Percentiles rank a stretch among this genome's conserved stretches.
Conservation (phyloP, 257 asterid genomes). For the Haberlea rhodopensis region DNA sequence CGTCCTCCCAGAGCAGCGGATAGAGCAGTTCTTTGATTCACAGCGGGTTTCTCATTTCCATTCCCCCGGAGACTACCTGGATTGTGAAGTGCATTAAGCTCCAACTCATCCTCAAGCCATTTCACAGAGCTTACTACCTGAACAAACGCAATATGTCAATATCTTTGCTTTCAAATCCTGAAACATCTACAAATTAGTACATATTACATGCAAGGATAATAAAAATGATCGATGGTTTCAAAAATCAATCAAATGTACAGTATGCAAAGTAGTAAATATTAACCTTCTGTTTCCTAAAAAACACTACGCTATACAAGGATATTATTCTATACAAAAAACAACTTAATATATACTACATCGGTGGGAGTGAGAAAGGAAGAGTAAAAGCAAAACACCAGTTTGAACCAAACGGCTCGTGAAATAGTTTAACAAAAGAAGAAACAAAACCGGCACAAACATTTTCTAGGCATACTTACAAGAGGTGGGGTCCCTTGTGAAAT, state of each 20-base stretch:
- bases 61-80: slow-evolving; percentile 92
- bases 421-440: not conserved
- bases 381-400: not conserved
- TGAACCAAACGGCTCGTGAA: not conserved
- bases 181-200: not conserved
- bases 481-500: slow-evolving; percentile 99
- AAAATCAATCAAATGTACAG: not conserved
- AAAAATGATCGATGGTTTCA: not conserved
- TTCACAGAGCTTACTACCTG: slow-evolving; percentile 99
- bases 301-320: not conserved
- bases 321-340: not conserved
- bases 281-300: slow-evolving; percentile 3
- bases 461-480: slow-evolving; percentile 60
- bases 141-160: slow-evolving; percentile 18
- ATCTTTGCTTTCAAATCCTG: slow-evolving; percentile 24
- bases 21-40: slow-evolving; percentile 89
- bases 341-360: not conserved
- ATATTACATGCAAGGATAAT: not conserved
- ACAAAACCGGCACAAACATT: not conserved
- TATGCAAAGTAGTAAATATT: not conserved
- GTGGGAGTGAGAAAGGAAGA: not conserved
- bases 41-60: slow-evolving; percentile 96
- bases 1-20: slow-evolving; percentile 97
- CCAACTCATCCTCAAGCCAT: slow-evolving; percentile 99
- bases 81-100: slow-evolving; percentile 96